Base-by-base conservation (phyloP, 2,329 filamentous ascomycete genomes). In the Calonectria pseudoreteaudii region DNA sequence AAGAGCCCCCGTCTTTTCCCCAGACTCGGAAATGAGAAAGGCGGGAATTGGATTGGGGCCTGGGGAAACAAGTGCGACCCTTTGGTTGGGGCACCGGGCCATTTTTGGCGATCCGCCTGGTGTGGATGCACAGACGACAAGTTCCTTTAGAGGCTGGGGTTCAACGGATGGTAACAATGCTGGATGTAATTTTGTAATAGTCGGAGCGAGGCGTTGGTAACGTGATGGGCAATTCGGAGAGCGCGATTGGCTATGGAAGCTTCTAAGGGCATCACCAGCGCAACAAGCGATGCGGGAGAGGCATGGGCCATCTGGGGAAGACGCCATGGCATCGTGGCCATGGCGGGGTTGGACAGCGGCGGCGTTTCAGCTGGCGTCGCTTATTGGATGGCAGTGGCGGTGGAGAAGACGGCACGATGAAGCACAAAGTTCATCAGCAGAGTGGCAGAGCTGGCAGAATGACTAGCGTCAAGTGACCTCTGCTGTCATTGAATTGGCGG, bases 391-490 rank as follows among this genome's bases (percentile, higher is more conserved):
- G 36, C 52, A 26, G 68, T n/a, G 60, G 70, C 47, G 66, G 66
- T 67, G 56, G 70, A 72, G 38, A 41, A 36, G 56, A 66, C 38
- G 70, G 66, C 71, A 69, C 56, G 52, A 56, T 31, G 30, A 56
- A 34, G 52, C 28, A 62, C 56, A 62, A 69, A 28, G 53, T 60
- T 64, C 56, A 62, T 62, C 56, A 62, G 56, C 64, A 68, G 31
- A 18, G 34, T 47, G 62, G 53, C 53, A 70, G 68, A 53, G 50
- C 30, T 34, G 66, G 31, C 10, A 50, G 62, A 60, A 52, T 73
- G 71, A 73, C 66, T 65, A 49, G 26, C 16, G 34, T 73, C 71
- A 73, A 73, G 58, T 73, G 66, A 73, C 66, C 50, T 34, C 56
- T 56, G 47, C 34, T 47, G 56, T 69, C 38, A 47, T 56, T 72